A percentile compares a stretch with the other conserved stretches of the same genome.
These are phyloP conservation scores for Penicillium mononematosum DNA, from an alignment of 495 filamentous ascomycete genomes.

Conservation along the genomic window DNA sequence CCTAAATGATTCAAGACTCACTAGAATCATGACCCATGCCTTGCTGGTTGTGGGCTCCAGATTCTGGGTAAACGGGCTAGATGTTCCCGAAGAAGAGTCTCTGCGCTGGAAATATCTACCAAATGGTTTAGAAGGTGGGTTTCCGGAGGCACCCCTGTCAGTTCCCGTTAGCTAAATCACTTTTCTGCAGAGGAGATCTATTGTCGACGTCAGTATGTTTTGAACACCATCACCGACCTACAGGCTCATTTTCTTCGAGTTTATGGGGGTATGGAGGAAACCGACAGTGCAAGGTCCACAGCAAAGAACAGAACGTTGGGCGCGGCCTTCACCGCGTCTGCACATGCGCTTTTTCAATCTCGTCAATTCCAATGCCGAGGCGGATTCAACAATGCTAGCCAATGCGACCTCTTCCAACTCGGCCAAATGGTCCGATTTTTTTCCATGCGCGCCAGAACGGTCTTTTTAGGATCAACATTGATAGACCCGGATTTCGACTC, in stretches of 20 bases:
- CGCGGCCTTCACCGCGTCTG: conserved; percentile 13
- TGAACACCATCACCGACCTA: conserved; percentile 74
- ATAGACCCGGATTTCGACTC: conserved; percentile 40
- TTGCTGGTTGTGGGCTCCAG: conserved; percentile 66
- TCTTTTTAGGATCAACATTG: conserved; percentile 50
- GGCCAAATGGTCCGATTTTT: conserved; percentile 86
- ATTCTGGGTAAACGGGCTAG: conserved; percentile 52
- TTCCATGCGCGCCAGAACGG: conserved; percentile 44
- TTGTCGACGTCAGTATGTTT: conserved; percentile 64
- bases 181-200: conserved; percentile 63
- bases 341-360: conserved; percentile 20
- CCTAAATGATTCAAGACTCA: conserved; percentile 25
- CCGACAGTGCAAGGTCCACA: conserved; percentile 14
- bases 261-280: conserved; percentile 53
- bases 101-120: conserved; percentile 74
- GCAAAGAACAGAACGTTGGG: conserved; percentile 11
- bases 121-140: conserved; percentile 66
- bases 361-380: conserved; percentile 65
- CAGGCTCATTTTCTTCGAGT: conserved; percentile 68
- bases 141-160: not conserved
- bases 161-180: not conserved
- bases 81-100: conserved; percentile 26
- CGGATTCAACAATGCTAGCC: conserved; percentile 69
- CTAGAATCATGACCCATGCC: conserved; percentile 42
- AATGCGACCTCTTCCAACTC: conserved; percentile 83